A percentile compares a stretch with the other conserved stretches of the same genome.
These are phyloP conservation scores for Triadica sebifera DNA, from an alignment of 345 rosid genomes.

Conservation along the genomic window DNA sequence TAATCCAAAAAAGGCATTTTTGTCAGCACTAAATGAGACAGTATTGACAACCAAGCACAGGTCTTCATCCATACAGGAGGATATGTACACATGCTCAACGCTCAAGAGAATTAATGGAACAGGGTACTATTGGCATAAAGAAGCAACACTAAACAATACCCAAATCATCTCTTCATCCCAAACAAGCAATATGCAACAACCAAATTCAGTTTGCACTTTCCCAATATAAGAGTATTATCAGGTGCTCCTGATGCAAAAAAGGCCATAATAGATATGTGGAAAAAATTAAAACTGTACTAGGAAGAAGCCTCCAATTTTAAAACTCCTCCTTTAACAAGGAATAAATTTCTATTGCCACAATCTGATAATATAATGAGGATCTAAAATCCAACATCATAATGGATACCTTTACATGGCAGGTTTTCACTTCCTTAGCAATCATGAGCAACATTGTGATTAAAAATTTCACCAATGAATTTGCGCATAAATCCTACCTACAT, in stretches of 20 bases:
- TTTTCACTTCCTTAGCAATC: neutral
- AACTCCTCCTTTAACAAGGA: neutral
- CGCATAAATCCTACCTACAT: no score
- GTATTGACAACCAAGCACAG: neutral
- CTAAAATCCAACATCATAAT: neutral
- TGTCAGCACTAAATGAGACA: neutral
- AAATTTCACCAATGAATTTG: no score
- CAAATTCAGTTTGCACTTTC: neutral
- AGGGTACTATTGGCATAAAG: neutral
- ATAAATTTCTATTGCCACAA: neutral
- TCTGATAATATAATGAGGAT: neutral
- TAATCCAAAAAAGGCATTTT: neutral
- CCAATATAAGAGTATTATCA: no score
- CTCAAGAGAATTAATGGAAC: neutral
- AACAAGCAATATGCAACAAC: neutral
- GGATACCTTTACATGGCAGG: neutral
- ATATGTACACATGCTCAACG: neutral
- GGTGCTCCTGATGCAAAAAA: no score
- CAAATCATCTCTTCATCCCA: neutral
- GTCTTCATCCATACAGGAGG: neutral
- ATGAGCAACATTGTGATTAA: no score
- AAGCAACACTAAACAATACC: neutral
- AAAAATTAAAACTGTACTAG: neutral
- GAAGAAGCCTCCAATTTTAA: neutral
- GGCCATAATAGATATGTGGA: neutral